Evolutionary conservation across 148 eudicot genomes (phyloP), one percentile per base, ranked within the genome.

Genomic region (Chenopodium formosanum): DNA sequence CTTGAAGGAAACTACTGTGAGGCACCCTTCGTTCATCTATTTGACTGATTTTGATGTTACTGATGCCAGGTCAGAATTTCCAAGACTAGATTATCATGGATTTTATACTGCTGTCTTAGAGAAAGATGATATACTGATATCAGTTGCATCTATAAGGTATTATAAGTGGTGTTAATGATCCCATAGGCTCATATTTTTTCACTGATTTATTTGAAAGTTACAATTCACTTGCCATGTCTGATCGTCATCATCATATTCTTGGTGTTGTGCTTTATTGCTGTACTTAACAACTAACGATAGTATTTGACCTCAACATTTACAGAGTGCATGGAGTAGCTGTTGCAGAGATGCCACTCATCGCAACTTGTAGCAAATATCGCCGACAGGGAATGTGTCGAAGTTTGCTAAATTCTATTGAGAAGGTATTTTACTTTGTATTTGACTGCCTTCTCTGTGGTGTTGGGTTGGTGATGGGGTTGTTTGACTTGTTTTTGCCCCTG

Each of bases 301-400:
- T 32, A 80, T 4, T 65, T 75, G 74, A 81, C 73, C 70, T 76
- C 56, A 67, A 80, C 79, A 75, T 69, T 40, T 73, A 78, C 90
- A 95, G 99, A 88, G 90, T 96, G 85, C 99, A 96, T 85, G 99
- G 99, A 73, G 94, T 83, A 27, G 83, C 89, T 75, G 90, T 94
- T 78, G 99, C 99, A 37, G 99, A 96, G 84, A 84, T 96, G 97
- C 99, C 99, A 74, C 95, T 96, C 44, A 88, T 96, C 70, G 99
- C 98, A 83, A 96, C 99, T 80, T 94, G 99, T 79, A 89, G 99
- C 83, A 91, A 88, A 84, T 88, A 86, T 65, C 89, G 99, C 37
- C 99, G 99, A 77, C 93, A 90, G 84, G 99, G 98, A 81, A 89
- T 96, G 99, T 96, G 99, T 75, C 89, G 97, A 62, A 93, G 91